phyloP scores from a whole-genome alignment of 306 rosid species.

The barrel medic (Medicago truncatula) region DNA sequence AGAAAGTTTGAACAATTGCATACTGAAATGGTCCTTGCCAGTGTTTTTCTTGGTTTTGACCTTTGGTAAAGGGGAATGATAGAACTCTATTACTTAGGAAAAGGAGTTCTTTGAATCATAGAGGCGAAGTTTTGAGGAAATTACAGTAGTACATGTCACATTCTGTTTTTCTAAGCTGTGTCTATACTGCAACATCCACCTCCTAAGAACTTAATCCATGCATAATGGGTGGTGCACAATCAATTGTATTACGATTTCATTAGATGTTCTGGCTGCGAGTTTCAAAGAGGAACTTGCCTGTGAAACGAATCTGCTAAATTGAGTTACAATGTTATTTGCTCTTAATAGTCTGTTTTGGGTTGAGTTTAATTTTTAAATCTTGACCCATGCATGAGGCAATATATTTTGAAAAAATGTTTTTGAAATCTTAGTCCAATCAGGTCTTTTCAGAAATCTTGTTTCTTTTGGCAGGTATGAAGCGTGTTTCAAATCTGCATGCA shows the following conservation, averaged over 20 bases:
- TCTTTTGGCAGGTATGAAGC: constrained; percentile 56
- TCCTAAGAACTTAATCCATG: neutral
- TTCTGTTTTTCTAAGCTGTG: neutral
- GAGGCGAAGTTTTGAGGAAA: neutral
- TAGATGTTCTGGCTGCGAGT: neutral
- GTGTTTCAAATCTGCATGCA: constrained; percentile 60
- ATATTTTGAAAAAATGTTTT: neutral
- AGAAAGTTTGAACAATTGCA: neutral
- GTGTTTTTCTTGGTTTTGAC: constrained; percentile 2
- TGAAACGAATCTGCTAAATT: neutral
- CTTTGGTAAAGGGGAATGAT: neutral
- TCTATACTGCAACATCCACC: neutral
- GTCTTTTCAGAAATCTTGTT: constrained; percentile 29
- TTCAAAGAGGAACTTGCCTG: constrained; percentile 8
- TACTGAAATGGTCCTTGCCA: constrained; percentile 9
- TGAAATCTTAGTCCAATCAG: constrained; percentile 12
- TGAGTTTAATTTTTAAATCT: constrained; percentile 12
- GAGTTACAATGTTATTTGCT: constrained; percentile 17
- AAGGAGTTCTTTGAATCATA: neutral
- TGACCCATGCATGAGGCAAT: neutral
- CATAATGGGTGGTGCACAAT: constrained; percentile 7
- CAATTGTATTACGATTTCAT: neutral
- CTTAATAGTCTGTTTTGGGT: constrained; percentile 13
- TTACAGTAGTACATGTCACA: too few species aligned
- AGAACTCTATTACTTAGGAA: neutral